A percentile compares a stretch with the other conserved stretches of the same genome.
These are phyloP conservation scores for Cryptosporidium parvum DNA, from an alignment of 169 alveolate genomes.

Conservation along the genomic window DNA sequence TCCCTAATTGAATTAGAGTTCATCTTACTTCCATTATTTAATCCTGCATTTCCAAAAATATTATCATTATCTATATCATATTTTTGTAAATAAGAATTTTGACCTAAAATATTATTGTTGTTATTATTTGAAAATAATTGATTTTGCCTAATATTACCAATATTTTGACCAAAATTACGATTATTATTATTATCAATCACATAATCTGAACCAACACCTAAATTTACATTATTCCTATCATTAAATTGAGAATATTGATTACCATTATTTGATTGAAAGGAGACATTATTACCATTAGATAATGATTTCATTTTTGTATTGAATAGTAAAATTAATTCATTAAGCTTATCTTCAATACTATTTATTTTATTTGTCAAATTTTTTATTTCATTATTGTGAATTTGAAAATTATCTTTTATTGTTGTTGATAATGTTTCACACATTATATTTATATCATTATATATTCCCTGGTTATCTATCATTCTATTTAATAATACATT, in stretches of 20 bases:
- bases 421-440: neutral
- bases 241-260: neutral
- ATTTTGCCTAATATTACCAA: neutral
- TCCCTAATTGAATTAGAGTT: constrained; percentile 12
- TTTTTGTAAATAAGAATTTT: neutral
- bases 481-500: constrained; percentile 45
- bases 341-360: constrained; percentile 42
- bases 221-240: neutral
- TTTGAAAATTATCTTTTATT: constrained; percentile 11
- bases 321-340: constrained; percentile 37
- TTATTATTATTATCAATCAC: neutral
- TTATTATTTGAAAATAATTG: constrained; percentile 14
- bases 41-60: neutral
- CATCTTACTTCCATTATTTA: neutral
- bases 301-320: constrained; percentile 9
- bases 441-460: constrained; percentile 37
- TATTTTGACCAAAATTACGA: neutral
- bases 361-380: constrained; percentile 11
- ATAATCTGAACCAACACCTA: neutral
- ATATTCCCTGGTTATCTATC: constrained; percentile 32
- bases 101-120: neutral
- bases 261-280: neutral
- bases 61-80: neutral
- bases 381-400: constrained; percentile 26
- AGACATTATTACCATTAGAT: neutral